phyloP scores from a whole-genome alignment of 352 stramenopile genomes.

The Phytopythium aichiense region DNA sequence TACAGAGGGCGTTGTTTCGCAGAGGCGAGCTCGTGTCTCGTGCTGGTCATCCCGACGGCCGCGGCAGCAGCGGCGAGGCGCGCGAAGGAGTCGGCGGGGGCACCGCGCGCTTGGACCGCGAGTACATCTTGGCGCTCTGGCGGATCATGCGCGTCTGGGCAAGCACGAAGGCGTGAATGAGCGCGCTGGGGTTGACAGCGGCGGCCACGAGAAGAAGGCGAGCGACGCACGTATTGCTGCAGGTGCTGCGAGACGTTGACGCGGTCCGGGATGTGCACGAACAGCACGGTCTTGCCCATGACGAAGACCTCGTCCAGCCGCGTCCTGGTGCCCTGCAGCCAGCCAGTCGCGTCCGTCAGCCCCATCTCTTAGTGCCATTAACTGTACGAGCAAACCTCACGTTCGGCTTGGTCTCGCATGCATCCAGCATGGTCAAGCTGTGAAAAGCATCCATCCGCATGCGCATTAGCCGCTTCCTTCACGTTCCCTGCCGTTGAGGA shows the following conservation, averaged over 20 bases:
- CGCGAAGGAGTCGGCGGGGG: background rate
- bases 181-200: background rate
- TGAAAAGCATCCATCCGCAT: background rate
- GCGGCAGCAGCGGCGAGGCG: background rate
- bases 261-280: conserved; percentile 83
- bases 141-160: conserved; percentile 68
- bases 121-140: conserved; percentile 83
- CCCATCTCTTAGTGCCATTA: too few relatives aligned
- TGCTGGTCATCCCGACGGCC: background rate
- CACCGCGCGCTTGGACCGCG: conserved; percentile 50
- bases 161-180: background rate
- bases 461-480: too few relatives aligned
- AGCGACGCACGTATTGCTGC: conserved; percentile 57
- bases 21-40: background rate
- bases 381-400: conserved; percentile 15
- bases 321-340: conserved; percentile 40
- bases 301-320: conserved; percentile 84
- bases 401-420: conserved; percentile 68
- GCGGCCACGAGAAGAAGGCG: background rate
- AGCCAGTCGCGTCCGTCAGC: background rate
- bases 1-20: background rate
- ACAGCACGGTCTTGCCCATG: conserved; percentile 84
- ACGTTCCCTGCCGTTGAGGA: background rate
- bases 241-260: conserved; percentile 81
- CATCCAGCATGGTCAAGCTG: conserved; percentile 74